Evolutionary conservation across 2,329 filamentous ascomycete genomes (phyloP).

Genomic region (Epicoccum nigrum): DNA sequence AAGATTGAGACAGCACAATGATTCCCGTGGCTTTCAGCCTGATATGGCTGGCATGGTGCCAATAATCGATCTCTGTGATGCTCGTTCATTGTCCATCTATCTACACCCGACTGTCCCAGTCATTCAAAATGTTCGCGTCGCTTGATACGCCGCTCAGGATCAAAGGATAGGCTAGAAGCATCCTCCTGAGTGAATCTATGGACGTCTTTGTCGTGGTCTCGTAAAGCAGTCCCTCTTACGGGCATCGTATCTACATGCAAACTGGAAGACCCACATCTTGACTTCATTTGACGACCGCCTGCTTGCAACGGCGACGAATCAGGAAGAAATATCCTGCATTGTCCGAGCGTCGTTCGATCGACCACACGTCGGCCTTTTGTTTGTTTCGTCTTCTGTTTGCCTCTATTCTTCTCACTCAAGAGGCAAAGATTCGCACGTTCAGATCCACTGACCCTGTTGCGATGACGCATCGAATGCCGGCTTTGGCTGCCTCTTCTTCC

Average conservation of each 20-base stretch:
- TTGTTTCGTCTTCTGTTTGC: neutral
- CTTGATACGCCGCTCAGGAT: neutral
- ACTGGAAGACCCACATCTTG: too few species aligned
- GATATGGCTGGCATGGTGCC: too few species aligned
- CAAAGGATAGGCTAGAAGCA: neutral
- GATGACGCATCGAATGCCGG: slow-evolving; percentile 80
- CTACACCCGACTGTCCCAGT: neutral
- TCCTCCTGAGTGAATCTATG: neutral
- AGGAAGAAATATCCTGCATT: neutral
- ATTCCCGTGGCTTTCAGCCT: too few species aligned
- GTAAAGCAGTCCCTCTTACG: too few species aligned
- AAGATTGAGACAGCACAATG: too few species aligned
- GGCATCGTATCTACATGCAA: too few species aligned
- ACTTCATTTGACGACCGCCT: neutral
- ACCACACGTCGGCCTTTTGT: neutral
- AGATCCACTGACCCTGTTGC: slow-evolving; percentile 86
- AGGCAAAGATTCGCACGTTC: slow-evolving; percentile 79
- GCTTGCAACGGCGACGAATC: neutral
- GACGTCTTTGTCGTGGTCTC: too few species aligned
- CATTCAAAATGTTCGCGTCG: neutral
- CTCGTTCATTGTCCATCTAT: neutral
- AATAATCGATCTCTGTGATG: too few species aligned
- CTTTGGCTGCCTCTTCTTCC: slow-evolving; percentile 56
- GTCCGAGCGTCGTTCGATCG: neutral
- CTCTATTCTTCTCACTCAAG: slow-evolving; percentile 35